Evolutionary conservation across 108 stramenopile species (phyloP).

Genomic region (Skeletonema potamos): DNA sequence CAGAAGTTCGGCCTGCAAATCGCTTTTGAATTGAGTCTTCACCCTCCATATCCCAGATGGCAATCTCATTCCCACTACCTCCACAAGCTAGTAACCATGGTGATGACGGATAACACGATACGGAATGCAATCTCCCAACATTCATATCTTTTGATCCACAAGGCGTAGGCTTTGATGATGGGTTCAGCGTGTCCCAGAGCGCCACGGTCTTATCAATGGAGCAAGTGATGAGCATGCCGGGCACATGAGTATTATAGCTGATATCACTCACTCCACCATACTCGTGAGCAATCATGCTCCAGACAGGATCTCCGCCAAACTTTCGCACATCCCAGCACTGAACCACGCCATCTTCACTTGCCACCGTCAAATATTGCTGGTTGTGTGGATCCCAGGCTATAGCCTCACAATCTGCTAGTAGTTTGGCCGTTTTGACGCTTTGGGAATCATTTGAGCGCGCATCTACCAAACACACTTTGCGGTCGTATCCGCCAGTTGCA

Average conservation of each 20-base stretch:
- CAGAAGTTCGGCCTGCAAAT: conserved; percentile 57
- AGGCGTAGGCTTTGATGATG: conserved; percentile 49
- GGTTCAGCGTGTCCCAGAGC: conserved; percentile 88
- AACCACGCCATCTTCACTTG: conserved; percentile 92
- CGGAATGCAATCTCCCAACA: conserved; percentile 87
- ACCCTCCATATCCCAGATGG: conserved; percentile 89
- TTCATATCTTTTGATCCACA: conserved; percentile 87
- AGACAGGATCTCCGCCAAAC: conserved; percentile 79
- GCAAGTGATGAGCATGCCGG: conserved; percentile 90
- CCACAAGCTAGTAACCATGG: conserved; percentile 90
- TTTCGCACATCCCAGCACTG: conserved; percentile 92
- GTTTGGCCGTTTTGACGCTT: conserved; percentile 64
- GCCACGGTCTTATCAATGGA: conserved; percentile 90
- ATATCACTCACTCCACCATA: conserved; percentile 88
- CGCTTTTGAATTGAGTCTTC: conserved; percentile 75
- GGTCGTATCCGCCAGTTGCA: conserved; percentile 91
- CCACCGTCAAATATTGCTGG: conserved; percentile 76
- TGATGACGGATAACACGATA: conserved; percentile 82
- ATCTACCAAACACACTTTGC: conserved; percentile 84
- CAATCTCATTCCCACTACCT: conserved; percentile 87
- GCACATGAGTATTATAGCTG: conserved; percentile 70
- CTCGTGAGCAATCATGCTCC: conserved; percentile 86
- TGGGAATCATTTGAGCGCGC: conserved; percentile 49
- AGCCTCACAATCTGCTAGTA: conserved; percentile 81
- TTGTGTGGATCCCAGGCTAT: conserved; percentile 90